A percentile compares a stretch with the other conserved stretches of the same genome.
These are phyloP conservation scores for Linaria vulgaris DNA, from an alignment of 257 asterid species.

Conservation along the genomic window DNA sequence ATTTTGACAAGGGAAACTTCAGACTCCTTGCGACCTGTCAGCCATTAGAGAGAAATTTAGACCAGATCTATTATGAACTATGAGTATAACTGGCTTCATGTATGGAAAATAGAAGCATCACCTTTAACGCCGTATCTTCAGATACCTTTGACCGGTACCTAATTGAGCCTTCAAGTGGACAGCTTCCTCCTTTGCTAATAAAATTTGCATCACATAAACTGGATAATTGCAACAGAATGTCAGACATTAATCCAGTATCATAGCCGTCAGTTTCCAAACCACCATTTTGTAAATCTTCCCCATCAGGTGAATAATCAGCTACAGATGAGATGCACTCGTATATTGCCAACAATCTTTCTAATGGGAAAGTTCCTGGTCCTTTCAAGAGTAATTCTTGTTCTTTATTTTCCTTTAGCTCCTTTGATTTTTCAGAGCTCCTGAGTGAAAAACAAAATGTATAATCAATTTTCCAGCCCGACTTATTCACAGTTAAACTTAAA, in stretches of 20 bases:
- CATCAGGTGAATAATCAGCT: conserved; percentile 56
- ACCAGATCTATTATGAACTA: conserved; percentile 13
- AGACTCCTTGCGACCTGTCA: conserved; percentile 87
- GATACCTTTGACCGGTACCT: conserved; percentile 78
- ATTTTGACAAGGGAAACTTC: conserved; percentile 82
- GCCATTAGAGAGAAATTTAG: conserved; percentile 25
- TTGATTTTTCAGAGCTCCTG: conserved; percentile 80
- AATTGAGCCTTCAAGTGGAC: conserved; percentile 89
- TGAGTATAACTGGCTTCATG: conserved; percentile 6
- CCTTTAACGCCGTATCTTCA: conserved; percentile 87
- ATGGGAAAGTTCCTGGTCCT: conserved; percentile 94
- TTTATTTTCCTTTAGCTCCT: conserved; percentile 71
- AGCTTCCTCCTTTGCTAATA: conserved; percentile 81
- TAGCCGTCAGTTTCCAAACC: conserved; percentile 41
- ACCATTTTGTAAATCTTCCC: conserved; percentile 46
- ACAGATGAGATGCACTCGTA: conserved; percentile 83
- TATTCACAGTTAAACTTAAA: not conserved
- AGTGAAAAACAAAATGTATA: conserved; percentile 6
- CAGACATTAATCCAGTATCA: conserved; percentile 53
- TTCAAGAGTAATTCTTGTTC: conserved; percentile 83
- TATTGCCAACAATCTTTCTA: conserved; percentile 89
- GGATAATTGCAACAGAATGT: conserved; percentile 84
- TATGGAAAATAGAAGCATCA: conserved; percentile 28
- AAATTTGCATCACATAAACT: conserved; percentile 91
- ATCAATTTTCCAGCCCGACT: not conserved